Conservation (phyloP, 176 grass and related monocot genomes). For the Stipa capillata region DNA sequence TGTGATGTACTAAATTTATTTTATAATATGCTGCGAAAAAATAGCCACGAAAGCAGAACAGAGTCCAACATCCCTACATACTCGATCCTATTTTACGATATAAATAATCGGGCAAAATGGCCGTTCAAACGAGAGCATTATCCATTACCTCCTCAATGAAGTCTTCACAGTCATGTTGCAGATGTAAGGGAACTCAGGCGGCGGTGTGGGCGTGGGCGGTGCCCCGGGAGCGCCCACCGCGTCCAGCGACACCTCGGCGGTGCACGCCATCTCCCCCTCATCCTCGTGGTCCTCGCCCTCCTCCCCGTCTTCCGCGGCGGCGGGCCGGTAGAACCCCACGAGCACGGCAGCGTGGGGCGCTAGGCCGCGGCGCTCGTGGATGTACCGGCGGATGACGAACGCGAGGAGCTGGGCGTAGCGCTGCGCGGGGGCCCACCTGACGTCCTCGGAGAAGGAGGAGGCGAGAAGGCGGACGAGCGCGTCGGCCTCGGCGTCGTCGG, state of each 20-base stretch:
- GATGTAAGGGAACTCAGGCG: constrained; percentile 68
- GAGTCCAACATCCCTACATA: not conserved
- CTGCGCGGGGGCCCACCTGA: constrained; percentile 40
- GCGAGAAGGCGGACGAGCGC: constrained; percentile 60
- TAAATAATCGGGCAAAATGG: not conserved
- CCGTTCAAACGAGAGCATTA: not conserved
- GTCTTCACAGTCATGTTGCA: constrained; percentile 95
- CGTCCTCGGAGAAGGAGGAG: constrained; percentile 66
- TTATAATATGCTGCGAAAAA: too few relatives aligned
- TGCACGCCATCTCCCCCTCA: constrained; percentile 59
- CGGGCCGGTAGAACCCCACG: constrained; percentile 50
- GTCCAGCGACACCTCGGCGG: constrained; percentile 79
- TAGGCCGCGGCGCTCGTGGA: constrained; percentile 46
- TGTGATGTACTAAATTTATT: too few relatives aligned
- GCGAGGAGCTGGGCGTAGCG: constrained; percentile 61
- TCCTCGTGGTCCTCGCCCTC: not conserved
- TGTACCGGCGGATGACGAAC: constrained; percentile 65
- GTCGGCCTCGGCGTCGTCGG: constrained; percentile 40
- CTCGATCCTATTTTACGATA: not conserved
- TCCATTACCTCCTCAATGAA: constrained; percentile 62
- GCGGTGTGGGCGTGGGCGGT: constrained; percentile 60
- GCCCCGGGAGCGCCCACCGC: constrained; percentile 55
- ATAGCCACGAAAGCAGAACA: too few relatives aligned
- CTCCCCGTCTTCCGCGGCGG: not conserved
- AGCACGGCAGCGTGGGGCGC: constrained; percentile 67